phyloP scores from a whole-genome alignment of 495 filamentous ascomycete species.

The Jackrogersella multiformis region DNA sequence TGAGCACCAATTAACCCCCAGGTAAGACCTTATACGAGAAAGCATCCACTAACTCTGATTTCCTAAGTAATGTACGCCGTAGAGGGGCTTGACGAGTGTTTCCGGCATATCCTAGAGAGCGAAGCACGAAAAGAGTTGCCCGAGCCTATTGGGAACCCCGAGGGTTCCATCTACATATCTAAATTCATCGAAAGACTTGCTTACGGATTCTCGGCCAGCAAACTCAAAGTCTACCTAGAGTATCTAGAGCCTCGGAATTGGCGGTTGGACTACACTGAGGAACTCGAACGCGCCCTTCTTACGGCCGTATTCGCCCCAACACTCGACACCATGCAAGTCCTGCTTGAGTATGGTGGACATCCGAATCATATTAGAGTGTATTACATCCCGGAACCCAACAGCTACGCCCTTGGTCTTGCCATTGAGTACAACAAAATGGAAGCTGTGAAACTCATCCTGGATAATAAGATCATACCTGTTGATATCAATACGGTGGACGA shows the following conservation, averaged over 20 bases:
- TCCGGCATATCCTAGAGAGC: slow-evolving; percentile 16
- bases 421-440: slow-evolving; percentile 1
- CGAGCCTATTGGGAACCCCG: not conserved
- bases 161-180: not conserved
- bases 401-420: slow-evolving; percentile 7
- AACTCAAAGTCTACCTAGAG: slow-evolving; percentile 9
- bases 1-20: too few species aligned
- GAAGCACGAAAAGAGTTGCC: slow-evolving; percentile 11
- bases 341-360: slow-evolving; percentile 18
- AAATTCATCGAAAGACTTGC: slow-evolving; percentile 10
- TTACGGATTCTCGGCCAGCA: not conserved
- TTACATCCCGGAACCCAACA: too few species aligned
- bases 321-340: not conserved
- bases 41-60: not conserved
- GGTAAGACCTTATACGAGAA: too few species aligned
- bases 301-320: not conserved
- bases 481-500: slow-evolving; percentile 22
- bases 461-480: slow-evolving; percentile 13
- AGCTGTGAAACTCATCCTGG: not conserved
- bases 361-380: slow-evolving; percentile 12
- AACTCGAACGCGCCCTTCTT: slow-evolving; percentile 10
- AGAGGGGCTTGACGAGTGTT: not conserved
- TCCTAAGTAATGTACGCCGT: slow-evolving; percentile 13
- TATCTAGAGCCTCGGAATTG: slow-evolving; percentile 3
- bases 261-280: not conserved